Evolutionary conservation across 768 basidiomycete genomes (phyloP).

Genomic region (Pisolithus microcarpus): DNA sequence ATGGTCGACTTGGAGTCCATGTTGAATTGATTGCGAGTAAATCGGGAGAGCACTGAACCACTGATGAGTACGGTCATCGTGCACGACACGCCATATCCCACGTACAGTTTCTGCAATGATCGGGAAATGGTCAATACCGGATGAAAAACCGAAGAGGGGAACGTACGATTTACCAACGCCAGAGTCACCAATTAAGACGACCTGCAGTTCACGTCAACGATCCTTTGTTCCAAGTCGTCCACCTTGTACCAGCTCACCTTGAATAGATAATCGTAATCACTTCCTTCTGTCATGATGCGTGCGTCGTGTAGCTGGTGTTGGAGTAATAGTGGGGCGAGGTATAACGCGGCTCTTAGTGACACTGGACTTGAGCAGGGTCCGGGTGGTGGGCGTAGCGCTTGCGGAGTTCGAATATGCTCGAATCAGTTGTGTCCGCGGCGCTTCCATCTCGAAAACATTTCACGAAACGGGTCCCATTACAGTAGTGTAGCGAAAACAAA

Average conservation of each 20-base stretch:
- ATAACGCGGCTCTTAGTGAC: conserved; percentile 4
- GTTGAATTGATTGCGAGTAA: conserved; percentile 99
- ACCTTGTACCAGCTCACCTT: conserved; percentile 53
- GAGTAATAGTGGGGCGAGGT: neutral
- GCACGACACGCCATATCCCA: neutral
- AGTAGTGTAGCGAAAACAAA: conserved; percentile 8
- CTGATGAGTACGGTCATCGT: conserved; percentile 4
- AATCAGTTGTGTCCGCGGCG: neutral
- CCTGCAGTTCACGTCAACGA: conserved; percentile 41
- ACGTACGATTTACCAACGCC: conserved; percentile 99
- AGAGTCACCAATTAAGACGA: conserved; percentile 98
- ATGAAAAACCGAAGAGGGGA: conserved; percentile 6
- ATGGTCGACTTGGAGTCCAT: conserved; percentile 98
- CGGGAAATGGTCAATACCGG: neutral
- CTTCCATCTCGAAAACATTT: neutral
- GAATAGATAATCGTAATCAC: conserved; percentile 98
- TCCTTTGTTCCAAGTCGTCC: neutral
- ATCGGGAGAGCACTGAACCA: conserved; percentile 88
- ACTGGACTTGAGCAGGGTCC: conserved; percentile 2
- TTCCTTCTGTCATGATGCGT: conserved; percentile 73
- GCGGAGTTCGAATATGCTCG: conserved; percentile 26
- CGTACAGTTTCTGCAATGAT: conserved; percentile 28
- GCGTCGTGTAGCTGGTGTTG: conserved; percentile 1
- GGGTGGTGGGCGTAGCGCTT: neutral
- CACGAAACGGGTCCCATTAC: conserved; percentile 12